A percentile compares a stretch with the other conserved stretches of the same genome.
Conservation (phyloP, 2,329 filamentous ascomycete genomes). For the Microdochium nivale region DNA sequence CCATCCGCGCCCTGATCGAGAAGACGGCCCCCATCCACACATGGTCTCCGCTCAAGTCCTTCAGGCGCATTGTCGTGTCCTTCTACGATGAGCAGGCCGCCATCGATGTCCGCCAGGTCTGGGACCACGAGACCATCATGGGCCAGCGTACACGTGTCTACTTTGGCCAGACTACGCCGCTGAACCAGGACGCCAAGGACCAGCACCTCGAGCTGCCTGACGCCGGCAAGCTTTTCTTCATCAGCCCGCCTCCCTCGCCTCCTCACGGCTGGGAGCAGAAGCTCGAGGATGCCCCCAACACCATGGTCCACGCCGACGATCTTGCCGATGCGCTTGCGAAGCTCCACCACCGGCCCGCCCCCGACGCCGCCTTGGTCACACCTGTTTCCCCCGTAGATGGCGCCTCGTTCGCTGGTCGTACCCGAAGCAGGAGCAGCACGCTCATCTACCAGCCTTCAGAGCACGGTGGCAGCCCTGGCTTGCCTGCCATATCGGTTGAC, state of each 20-base stretch:
- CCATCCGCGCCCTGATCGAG: conserved; percentile 63
- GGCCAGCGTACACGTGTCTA: conserved; percentile 62
- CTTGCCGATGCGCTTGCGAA: conserved; percentile 57
- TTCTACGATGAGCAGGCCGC: conserved; percentile 65
- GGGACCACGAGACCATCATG: conserved; percentile 67
- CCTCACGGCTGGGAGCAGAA: conserved; percentile 62
- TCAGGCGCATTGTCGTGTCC: conserved; percentile 72
- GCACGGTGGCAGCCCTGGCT: conserved; percentile 41
- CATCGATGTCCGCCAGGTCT: conserved; percentile 60
- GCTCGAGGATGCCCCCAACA: conserved; percentile 62
- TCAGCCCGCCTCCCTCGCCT: conserved; percentile 59
- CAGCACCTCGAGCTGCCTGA: conserved; percentile 58
- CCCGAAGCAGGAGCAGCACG: conserved; percentile 54
- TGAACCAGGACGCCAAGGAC: conserved; percentile 37
- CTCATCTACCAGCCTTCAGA: conserved; percentile 57
- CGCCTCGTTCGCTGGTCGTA: conserved; percentile 16
- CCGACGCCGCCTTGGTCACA: conserved; percentile 15
- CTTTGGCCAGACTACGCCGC: conserved; percentile 55
- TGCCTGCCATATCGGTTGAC: conserved; percentile 59
- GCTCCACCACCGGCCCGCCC: conserved; percentile 37
- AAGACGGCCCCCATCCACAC: conserved; percentile 64
- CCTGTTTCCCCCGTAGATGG: conserved; percentile 30
- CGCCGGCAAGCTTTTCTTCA: conserved; percentile 65
- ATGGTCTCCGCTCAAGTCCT: conserved; percentile 74
- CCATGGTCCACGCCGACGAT: conserved; percentile 60